Evolutionary conservation across 352 stramenopile genomes (phyloP).

Genomic region (Phytophthora brassicae): DNA sequence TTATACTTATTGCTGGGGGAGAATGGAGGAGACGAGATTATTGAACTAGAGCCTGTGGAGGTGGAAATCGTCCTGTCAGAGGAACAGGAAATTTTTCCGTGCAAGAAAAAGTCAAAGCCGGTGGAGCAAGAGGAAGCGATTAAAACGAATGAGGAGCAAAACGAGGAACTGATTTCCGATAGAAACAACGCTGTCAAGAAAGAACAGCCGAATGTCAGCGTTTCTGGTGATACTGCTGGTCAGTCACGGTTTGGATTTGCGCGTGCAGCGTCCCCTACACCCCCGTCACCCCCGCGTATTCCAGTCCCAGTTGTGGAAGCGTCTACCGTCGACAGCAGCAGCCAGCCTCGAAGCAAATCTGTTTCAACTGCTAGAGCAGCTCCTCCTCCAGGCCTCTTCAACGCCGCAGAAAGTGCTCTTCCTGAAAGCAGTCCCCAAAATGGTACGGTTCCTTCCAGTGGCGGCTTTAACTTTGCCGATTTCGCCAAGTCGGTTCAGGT

Average conservation of each 20-base stretch:
- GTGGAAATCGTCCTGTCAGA: slow-evolving; percentile 61
- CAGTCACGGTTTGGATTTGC: slow-evolving; percentile 69
- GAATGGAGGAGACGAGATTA: slow-evolving; percentile 44
- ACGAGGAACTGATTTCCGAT: slow-evolving; percentile 2
- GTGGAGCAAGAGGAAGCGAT: slow-evolving; percentile 14
- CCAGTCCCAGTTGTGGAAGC: slow-evolving; percentile 1
- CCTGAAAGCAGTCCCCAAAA: slow-evolving; percentile 12
- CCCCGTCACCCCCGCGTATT: slow-evolving; percentile 7
- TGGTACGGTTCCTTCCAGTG: slow-evolving; percentile 2
- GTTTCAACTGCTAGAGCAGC: slow-evolving; percentile 18
- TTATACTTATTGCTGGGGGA: slow-evolving; percentile 46
- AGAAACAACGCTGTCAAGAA: slow-evolving; percentile 10
- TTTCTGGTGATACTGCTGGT: neutral
- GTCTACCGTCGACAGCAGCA: neutral
- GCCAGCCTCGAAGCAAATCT: slow-evolving; percentile 19
- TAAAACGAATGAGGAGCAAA: slow-evolving; percentile 7
- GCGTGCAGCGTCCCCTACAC: slow-evolving; percentile 20
- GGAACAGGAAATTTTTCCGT: slow-evolving; percentile 57
- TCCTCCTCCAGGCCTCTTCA: slow-evolving; percentile 31
- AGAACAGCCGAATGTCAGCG: slow-evolving; percentile 3
- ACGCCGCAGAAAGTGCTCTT: slow-evolving; percentile 4
- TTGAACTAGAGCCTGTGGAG: slow-evolving; percentile 48
- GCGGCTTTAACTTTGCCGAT: slow-evolving; percentile 45
- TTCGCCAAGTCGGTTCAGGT: slow-evolving; percentile 49
- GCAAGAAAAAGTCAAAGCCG: slow-evolving; percentile 33